These are phyloP conservation scores for Neonectria punicea DNA, from an alignment of 2,329 filamentous ascomycete species.

Conservation along the genomic window DNA sequence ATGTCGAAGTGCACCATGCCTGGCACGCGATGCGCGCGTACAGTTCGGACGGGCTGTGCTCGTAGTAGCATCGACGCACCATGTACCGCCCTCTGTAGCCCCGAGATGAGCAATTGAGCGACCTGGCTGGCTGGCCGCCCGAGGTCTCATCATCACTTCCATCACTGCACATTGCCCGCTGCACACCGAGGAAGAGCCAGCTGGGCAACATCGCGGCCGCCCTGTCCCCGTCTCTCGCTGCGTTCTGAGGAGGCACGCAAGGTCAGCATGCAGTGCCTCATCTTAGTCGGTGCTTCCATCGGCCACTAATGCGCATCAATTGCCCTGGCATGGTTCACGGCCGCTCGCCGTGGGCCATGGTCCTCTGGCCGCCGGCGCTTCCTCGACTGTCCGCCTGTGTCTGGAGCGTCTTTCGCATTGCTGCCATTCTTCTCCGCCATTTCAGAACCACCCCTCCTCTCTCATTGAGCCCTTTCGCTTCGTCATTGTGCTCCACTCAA, in stretches of 20 bases:
- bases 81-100: no score
- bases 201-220: background rate
- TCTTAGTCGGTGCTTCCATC: constrained; percentile 25
- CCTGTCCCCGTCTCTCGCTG: constrained; percentile 1
- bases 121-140: background rate
- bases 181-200: background rate
- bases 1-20: constrained; percentile 1
- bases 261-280: constrained; percentile 28
- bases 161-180: background rate
- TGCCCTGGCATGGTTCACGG: constrained; percentile 33
- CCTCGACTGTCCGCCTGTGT: background rate
- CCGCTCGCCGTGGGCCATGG: constrained; percentile 1
- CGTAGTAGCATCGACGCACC: background rate
- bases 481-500: constrained; percentile 21
- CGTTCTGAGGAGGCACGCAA: constrained; percentile 19
- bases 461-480: constrained; percentile 14
- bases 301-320: constrained; percentile 38
- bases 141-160: background rate
- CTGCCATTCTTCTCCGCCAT: constrained; percentile 16
- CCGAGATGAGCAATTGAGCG: background rate
- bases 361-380: background rate
- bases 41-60: background rate
- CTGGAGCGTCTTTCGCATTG: constrained; percentile 5
- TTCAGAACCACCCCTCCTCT: constrained; percentile 3
- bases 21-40: constrained; percentile 8